Conservation (phyloP, 768 basidiomycete species). For the Polyporus arcularius region DNA sequence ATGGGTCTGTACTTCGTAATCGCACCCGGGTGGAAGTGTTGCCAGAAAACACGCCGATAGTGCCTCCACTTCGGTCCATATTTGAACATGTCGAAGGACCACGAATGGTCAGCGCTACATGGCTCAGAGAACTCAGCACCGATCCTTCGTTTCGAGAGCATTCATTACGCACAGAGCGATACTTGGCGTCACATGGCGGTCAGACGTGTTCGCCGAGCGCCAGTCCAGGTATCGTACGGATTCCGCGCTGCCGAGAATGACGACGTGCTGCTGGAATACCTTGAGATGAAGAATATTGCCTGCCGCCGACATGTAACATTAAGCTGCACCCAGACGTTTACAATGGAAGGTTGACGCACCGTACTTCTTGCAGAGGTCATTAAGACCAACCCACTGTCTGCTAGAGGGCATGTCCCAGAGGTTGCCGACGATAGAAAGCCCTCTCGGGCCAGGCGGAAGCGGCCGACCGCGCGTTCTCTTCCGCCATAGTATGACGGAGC, state of each 20-base stretch:
- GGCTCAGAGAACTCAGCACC: neutral
- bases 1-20: neutral
- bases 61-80: neutral
- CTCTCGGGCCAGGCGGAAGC: constrained; percentile 26
- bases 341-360: neutral
- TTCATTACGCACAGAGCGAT: neutral
- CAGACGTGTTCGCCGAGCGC: constrained; percentile 48
- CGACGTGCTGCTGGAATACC: neutral
- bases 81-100: neutral
- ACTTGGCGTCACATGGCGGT: constrained; percentile 37
- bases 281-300: neutral
- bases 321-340: neutral
- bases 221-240: constrained; percentile 47
- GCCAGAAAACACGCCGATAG: neutral
- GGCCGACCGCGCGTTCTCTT: neutral
- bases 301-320: neutral
- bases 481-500: neutral
- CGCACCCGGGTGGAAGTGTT: neutral
- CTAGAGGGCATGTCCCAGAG: constrained; percentile 23
- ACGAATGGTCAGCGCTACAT: neutral
- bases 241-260: constrained; percentile 27
- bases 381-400: neutral
- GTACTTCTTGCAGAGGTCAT: neutral
- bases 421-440: constrained; percentile 27
- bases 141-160: neutral